Percentiles rank a stretch among this genome's conserved stretches.
These are phyloP conservation scores for Eucalyptus curtisii DNA, from an alignment of 345 rosid species.

Conservation along the genomic window DNA sequence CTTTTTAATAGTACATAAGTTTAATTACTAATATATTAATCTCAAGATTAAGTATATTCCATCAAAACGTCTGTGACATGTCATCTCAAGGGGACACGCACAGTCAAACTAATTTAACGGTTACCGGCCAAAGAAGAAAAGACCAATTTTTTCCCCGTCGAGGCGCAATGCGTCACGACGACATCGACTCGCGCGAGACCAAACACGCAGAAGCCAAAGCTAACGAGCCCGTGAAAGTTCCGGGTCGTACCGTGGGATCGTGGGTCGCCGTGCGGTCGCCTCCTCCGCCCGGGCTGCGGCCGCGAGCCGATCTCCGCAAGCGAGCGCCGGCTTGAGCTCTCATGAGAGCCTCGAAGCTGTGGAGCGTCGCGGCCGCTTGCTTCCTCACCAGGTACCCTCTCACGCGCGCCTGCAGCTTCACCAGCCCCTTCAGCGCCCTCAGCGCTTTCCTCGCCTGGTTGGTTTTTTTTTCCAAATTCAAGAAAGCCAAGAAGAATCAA, in stretches of 20 bases:
- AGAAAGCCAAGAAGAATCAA: background rate
- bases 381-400: constrained; percentile 71
- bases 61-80: background rate
- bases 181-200: background rate
- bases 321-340: constrained; percentile 56
- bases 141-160: background rate
- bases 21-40: background rate
- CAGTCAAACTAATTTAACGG: background rate
- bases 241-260: background rate
- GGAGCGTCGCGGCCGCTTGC: constrained; percentile 51
- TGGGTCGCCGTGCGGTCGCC: background rate
- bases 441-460: constrained; percentile 70
- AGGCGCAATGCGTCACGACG: background rate
- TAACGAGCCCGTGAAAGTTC: background rate
- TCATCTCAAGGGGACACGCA: background rate
- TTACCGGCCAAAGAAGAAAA: background rate
- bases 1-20: background rate
- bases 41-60: background rate
- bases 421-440: constrained; percentile 66
- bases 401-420: constrained; percentile 74
- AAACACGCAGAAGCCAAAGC: background rate
- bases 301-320: constrained; percentile 27
- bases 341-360: constrained; percentile 62
- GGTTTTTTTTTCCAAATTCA: background rate
- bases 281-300: background rate